Conservation (phyloP, 2,329 filamentous ascomycete species). For the Sclerotinia subarctica region DNA sequence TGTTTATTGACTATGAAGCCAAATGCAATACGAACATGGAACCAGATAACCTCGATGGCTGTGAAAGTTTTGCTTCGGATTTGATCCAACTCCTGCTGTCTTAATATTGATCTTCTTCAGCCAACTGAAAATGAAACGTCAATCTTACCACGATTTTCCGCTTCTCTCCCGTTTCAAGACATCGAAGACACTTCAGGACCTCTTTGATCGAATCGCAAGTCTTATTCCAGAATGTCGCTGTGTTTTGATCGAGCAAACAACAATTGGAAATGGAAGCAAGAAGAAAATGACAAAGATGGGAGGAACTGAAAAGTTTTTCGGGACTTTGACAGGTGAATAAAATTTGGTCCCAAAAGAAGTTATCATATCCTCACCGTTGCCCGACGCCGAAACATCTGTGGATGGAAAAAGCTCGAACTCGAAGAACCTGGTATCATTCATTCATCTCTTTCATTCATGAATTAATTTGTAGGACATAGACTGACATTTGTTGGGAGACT, state of each 20-base stretch:
- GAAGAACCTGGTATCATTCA: neutral
- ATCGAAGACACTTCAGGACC: neutral
- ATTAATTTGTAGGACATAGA: neutral
- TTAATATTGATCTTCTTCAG: neutral
- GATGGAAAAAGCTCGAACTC: neutral
- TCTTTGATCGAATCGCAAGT: neutral
- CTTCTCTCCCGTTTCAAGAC: neutral
- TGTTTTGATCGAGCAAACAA: neutral
- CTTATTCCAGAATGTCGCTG: neutral
- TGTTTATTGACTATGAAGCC: neutral
- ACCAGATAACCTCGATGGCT: neutral
- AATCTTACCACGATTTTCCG: neutral
- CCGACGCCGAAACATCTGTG: neutral
- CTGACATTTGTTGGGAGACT: neutral
- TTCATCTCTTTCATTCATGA: neutral
- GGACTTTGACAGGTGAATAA: neutral
- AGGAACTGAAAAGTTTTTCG: neutral
- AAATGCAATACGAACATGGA: neutral
- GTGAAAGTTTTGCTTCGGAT: too few relatives aligned
- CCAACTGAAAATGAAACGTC: neutral
- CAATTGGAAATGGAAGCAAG: neutral
- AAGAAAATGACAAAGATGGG: neutral
- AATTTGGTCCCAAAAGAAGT: neutral
- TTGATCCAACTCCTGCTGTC: neutral
- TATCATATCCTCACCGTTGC: slow-evolving; percentile 6